These are phyloP conservation scores for Pseudocercospora musae DNA, from an alignment of 2,329 filamentous ascomycete species.

Conservation along the genomic window DNA sequence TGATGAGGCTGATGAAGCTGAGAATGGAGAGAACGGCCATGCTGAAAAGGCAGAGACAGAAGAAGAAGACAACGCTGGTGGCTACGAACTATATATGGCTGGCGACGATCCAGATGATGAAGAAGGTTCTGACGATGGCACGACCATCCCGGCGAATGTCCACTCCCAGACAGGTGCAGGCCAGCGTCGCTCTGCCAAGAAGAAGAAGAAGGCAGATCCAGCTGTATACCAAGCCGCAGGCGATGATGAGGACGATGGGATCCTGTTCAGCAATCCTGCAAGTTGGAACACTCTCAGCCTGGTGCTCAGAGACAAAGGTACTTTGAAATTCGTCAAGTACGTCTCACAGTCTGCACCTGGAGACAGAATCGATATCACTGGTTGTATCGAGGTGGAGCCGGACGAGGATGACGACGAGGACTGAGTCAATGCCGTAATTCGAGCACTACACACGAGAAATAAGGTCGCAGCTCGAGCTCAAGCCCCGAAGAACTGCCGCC, in stretches of 20 bases:
- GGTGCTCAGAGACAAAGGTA: conserved; percentile 80
- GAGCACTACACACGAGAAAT: background rate
- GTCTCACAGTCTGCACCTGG: conserved; percentile 78
- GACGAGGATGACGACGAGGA: conserved; percentile 51
- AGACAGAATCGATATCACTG: conserved; percentile 89
- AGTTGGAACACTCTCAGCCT: conserved; percentile 90
- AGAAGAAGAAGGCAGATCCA: conserved; percentile 58
- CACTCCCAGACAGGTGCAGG: conserved; percentile 46
- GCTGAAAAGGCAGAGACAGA: conserved; percentile 40
- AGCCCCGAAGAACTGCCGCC: background rate
- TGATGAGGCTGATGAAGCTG: conserved; percentile 54
- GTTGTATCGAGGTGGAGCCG: conserved; percentile 64
- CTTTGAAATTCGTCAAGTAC: conserved; percentile 94
- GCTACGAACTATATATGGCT: conserved; percentile 91
- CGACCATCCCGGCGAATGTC: conserved; percentile 34
- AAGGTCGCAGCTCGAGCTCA: background rate
- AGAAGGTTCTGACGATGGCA: conserved; percentile 41
- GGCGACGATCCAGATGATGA: conserved; percentile 66
- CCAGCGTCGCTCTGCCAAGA: conserved; percentile 39
- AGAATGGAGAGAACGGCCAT: conserved; percentile 38
- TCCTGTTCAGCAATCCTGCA: conserved; percentile 66
- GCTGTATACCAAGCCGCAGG: conserved; percentile 76
- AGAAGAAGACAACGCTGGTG: conserved; percentile 62
- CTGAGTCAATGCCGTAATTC: conserved; percentile 8
- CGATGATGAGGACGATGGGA: conserved; percentile 69